Evolutionary conservation across 106 monocot genomes (phyloP).

Genomic region (Alisma plantagoaquatica): DNA sequence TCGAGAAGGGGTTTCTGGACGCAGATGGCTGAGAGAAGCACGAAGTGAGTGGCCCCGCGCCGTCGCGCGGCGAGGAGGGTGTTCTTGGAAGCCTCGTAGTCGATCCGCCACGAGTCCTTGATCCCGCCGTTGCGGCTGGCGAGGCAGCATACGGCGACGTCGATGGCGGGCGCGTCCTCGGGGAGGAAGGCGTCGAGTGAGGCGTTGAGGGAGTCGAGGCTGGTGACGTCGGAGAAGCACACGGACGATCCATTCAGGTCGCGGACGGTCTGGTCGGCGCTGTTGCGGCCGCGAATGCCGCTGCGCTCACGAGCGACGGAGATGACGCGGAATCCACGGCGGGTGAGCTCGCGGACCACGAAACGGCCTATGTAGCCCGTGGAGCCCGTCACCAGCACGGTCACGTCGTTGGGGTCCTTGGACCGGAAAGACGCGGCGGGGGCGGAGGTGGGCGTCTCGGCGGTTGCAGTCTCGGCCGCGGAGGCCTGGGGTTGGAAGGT

Average conservation of each 20-base stretch:
- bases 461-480: background rate
- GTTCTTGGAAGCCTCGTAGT: constrained; percentile 66
- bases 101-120: constrained; percentile 71
- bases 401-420: constrained; percentile 30
- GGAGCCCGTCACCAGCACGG: constrained; percentile 61
- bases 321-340: constrained; percentile 68
- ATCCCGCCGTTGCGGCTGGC: constrained; percentile 83
- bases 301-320: constrained; percentile 63
- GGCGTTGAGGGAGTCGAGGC: constrained; percentile 27
- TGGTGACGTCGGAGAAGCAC: constrained; percentile 92
- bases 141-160: constrained; percentile 86
- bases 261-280: constrained; percentile 15
- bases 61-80: constrained; percentile 49
- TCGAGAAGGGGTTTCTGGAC: constrained; percentile 94
- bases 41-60: constrained; percentile 71
- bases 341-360: constrained; percentile 74
- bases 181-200: constrained; percentile 42
- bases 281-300: constrained; percentile 53
- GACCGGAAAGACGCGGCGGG: constrained; percentile 18
- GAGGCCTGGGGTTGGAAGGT: background rate
- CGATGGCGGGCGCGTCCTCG: constrained; percentile 30
- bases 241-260: constrained; percentile 43
- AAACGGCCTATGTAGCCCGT: constrained; percentile 90
- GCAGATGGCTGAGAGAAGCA: constrained; percentile 90
- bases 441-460: background rate